Evolutionary conservation across 2,329 filamentous ascomycete genomes (phyloP).

Genomic region (Sporothrix phasma): DNA sequence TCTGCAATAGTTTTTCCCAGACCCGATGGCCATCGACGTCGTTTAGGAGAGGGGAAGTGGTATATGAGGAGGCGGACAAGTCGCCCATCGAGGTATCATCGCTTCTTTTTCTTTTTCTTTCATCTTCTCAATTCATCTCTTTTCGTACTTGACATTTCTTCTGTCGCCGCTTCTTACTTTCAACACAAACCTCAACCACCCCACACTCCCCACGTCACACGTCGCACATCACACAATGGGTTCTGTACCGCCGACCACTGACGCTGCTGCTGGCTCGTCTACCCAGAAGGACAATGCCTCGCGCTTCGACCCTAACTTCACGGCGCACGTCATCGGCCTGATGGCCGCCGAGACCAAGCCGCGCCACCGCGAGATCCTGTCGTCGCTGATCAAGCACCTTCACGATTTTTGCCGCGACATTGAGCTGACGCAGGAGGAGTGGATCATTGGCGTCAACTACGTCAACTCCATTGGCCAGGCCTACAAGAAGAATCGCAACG

Average conservation of each 20-base stretch:
- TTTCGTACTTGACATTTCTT: too few species aligned
- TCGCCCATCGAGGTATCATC: too few species aligned
- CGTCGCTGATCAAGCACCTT: constrained; percentile 59
- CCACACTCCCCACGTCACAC: background rate
- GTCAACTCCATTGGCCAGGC: constrained; percentile 63
- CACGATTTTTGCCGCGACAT: constrained; percentile 76
- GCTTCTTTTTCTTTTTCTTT: too few species aligned
- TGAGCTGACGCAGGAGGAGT: constrained; percentile 70
- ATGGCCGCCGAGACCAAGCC: constrained; percentile 64
- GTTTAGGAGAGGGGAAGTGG: background rate
- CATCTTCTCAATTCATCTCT: too few species aligned
- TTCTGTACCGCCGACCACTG: background rate
- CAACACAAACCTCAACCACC: too few species aligned
- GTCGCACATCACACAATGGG: background rate
- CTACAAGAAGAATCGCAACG: constrained; percentile 59
- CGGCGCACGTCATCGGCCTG: constrained; percentile 59
- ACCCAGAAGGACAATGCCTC: background rate
- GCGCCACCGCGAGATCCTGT: constrained; percentile 57
- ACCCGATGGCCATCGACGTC: background rate
- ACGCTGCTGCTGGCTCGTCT: background rate
- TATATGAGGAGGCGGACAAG: background rate
- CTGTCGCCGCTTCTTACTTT: too few species aligned
- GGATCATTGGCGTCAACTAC: constrained; percentile 50
- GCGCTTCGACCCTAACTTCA: constrained; percentile 67
- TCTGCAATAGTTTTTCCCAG: background rate